Base-by-base conservation (phyloP, 331 rosid species). In the Prunus yedoensis region DNA sequence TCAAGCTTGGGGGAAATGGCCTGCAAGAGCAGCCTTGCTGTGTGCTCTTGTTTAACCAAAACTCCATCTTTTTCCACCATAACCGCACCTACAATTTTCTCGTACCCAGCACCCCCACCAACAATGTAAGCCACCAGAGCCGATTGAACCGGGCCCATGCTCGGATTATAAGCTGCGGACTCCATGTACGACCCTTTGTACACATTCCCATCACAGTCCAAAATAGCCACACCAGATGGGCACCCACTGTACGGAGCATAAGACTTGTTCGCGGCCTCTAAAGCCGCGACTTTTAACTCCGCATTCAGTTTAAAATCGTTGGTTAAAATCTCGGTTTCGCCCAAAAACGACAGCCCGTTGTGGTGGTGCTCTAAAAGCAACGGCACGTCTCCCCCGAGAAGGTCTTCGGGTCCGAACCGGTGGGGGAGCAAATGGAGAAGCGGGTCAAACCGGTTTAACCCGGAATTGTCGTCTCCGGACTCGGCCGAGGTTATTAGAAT, bases 111-210 rank as follows among this genome's bases (percentile, higher is more conserved):
- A 0, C 88, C 89, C 0, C 89, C 96, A 10, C 78, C 85, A 21
- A 86, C 89, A 2, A 94, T 88, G 74, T 76, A 94, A 4, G 94
- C 93, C 72, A 94, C 85, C 80, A 94, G 16, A 1, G 98, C 98
- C 11, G 96, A 89, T 83, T 88, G 89, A 9, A 85, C 86, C 0
- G 98, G 98, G 2, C 98, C 96, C 70, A 94, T 25, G 74, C 98
- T 94, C 2, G 98, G 98, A 57, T 94, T 94, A 68, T 86, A 91
- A 10, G 98, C 98, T 10, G 97, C 98, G 0, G 98, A 94, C 74
- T 94, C 98, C 82, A 80, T 66, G 46, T 94, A 94, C 16, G 89
- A 84, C 10, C 98, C 98, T 73, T 70, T 83, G 63, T 61, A 90
- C 0, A 94, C 54, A 20, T 78, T 78, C 38, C 91, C 91, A 1